Base-by-base conservation (phyloP, 805 yeast genomes). In the Saccharomyces eubayanus region DNA sequence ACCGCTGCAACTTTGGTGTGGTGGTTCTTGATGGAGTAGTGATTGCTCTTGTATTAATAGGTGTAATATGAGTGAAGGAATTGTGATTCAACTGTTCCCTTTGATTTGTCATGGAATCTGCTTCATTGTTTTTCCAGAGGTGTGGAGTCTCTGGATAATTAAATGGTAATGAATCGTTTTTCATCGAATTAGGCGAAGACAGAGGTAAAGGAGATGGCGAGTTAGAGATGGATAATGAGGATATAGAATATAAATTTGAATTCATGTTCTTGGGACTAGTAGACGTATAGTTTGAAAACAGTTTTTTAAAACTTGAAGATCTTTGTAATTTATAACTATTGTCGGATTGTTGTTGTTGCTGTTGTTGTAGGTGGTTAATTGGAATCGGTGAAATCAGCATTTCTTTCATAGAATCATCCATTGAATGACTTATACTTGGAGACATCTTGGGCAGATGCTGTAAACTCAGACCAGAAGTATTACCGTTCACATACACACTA, bases 61-160 rank as follows among this genome's bases (percentile, higher is more conserved):
- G 62, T 3, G 56, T 43, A 14, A 54, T 49, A 14, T 50, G 57
- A 1, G 55, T 40, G 12, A 54, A 50, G 20, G 46, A 48, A 3
- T 21, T 31, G 31, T 50, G 50, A 27, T 53, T 36, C 43, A 36
- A 36, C 11, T 16, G 53, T 11, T 46, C 53, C n/a, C 40, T n/a
- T 14, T 47, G 30, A 16, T 31, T 31, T 14, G 31, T 47, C 16
- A 47, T 36, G 20, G 16, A 36, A 36, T 36, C 43, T 36, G 24
- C 10, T 11, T 31, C 28, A 49, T n/a, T 16, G 46, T 30, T 14
- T 47, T 49, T 30, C 20, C 29, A 28, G 29, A 67, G 46, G 5
- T 52, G 54, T 12, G 70, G 68, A 2, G 71, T 55, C 14, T 63
- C 64, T 16, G 70, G 71, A 51, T 67, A 67, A 28, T 57, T 52